Percentiles rank a stretch among this genome's conserved stretches.
These are phyloP conservation scores for Hypsizygus ulmarius DNA, from an alignment of 1,284 basidiomycete species.

Conservation along the genomic window DNA sequence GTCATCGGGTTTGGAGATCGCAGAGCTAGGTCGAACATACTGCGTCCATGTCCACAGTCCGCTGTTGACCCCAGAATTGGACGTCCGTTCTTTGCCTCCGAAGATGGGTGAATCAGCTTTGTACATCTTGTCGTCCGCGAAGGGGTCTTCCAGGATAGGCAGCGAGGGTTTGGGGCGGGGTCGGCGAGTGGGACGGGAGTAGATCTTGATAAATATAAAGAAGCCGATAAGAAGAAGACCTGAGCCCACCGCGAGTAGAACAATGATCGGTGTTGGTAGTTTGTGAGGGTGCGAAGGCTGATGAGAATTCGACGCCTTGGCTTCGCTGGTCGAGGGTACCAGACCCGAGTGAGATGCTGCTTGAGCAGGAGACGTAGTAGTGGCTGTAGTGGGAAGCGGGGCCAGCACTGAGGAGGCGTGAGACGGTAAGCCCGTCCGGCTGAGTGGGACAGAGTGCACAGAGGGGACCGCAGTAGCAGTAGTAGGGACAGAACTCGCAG, in stretches of 20 bases:
- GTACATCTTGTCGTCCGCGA: slow-evolving; percentile 40
- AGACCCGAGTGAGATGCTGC: slow-evolving; percentile 11
- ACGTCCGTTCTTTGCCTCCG: slow-evolving; percentile 66
- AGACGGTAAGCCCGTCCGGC: slow-evolving; percentile 18
- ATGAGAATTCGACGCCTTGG: slow-evolving; percentile 8
- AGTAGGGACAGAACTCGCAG: slow-evolving; percentile 3
- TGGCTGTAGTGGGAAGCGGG: slow-evolving; percentile 9
- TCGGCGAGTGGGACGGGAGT: slow-evolving; percentile 46
- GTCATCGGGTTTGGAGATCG: slow-evolving; percentile 12
- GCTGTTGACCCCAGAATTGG: slow-evolving; percentile 41
- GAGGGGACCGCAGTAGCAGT: slow-evolving; percentile 8
- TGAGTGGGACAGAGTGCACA: slow-evolving; percentile 13
- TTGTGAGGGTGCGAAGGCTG: slow-evolving; percentile 21
- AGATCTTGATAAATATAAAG: slow-evolving; percentile 46
- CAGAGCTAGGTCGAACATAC: slow-evolving; percentile 42
- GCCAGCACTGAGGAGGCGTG: slow-evolving; percentile 11
- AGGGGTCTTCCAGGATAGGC: slow-evolving; percentile 61
- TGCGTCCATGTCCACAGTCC: slow-evolving; percentile 61
- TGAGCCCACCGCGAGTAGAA: slow-evolving; percentile 58
- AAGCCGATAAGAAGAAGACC: slow-evolving; percentile 54
- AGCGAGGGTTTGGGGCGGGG: slow-evolving; percentile 61
- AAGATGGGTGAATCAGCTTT: slow-evolving; percentile 69
- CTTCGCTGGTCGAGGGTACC: slow-evolving; percentile 12
- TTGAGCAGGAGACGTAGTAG: slow-evolving; percentile 19
- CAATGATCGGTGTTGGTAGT: slow-evolving; percentile 43